Conservation (phyloP, 495 filamentous ascomycete species). For the Schizothecium vesticola region DNA sequence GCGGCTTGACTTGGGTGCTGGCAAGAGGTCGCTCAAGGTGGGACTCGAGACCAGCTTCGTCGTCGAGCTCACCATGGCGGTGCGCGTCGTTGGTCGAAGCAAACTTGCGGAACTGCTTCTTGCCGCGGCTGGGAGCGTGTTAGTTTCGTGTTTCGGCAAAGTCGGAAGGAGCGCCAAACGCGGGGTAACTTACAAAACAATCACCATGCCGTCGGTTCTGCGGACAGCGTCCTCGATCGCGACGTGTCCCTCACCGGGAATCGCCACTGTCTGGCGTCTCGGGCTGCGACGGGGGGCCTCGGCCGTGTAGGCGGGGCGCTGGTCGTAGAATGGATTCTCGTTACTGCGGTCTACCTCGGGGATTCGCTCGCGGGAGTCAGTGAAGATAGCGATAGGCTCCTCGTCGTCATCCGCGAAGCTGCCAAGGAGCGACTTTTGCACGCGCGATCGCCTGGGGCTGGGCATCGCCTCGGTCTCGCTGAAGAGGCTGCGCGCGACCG, state of each 20-base stretch:
- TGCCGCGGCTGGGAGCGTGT: slow-evolving; percentile 65
- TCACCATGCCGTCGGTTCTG: slow-evolving; percentile 74
- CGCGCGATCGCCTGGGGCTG: slow-evolving; percentile 51
- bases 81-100: slow-evolving; percentile 21
- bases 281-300: slow-evolving; percentile 35
- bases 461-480: slow-evolving; percentile 52
- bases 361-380: slow-evolving; percentile 80
- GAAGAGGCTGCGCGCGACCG: slow-evolving; percentile 74
- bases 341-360: slow-evolving; percentile 60
- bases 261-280: slow-evolving; percentile 38
- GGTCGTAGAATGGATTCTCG: slow-evolving; percentile 72
- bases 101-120: slow-evolving; percentile 75
- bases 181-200: slow-evolving; percentile 69
- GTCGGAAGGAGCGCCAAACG: background rate
- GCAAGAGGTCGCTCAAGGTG: slow-evolving; percentile 53
- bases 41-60: slow-evolving; percentile 47
- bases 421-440: slow-evolving; percentile 58
- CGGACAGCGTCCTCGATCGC: slow-evolving; percentile 57
- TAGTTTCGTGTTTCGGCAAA: background rate
- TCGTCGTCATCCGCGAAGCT: slow-evolving; percentile 58
- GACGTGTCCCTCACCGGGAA: slow-evolving; percentile 51
- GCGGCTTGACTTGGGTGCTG: slow-evolving; percentile 73
- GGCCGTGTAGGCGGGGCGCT: slow-evolving; percentile 23
- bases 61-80: slow-evolving; percentile 20
- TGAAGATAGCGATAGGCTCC: slow-evolving; percentile 74